These are phyloP conservation scores for Prunus davidiana DNA, from an alignment of 306 rosid genomes.

Conservation along the genomic window DNA sequence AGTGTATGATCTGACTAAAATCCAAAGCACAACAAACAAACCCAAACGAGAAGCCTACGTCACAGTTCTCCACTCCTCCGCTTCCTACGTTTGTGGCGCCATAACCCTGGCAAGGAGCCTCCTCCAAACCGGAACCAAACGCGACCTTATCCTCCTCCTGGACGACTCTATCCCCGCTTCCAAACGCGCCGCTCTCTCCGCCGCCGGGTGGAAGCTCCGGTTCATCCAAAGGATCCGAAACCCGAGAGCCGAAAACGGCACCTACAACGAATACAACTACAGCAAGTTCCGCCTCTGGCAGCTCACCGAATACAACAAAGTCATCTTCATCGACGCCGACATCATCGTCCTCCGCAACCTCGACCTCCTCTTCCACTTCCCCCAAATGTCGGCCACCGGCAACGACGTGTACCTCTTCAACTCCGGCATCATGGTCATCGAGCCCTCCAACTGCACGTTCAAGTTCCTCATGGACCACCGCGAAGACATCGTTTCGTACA, in stretches of 20 bases:
- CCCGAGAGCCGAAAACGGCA: constrained; percentile 52
- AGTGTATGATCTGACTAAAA: constrained; percentile 61
- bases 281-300: constrained; percentile 96
- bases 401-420: constrained; percentile 83
- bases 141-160: constrained; percentile 74
- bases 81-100: constrained; percentile 85
- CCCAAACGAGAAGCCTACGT: constrained; percentile 82
- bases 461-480: constrained; percentile 47
- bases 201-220: constrained; percentile 74
- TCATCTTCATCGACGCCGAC: constrained; percentile 85
- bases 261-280: constrained; percentile 95
- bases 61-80: constrained; percentile 75
- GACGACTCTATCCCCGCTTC: constrained; percentile 59
- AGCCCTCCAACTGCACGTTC: constrained; percentile 89
- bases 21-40: constrained; percentile 32
- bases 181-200: constrained; percentile 51
- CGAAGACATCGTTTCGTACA: constrained; percentile 61
- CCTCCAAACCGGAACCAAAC: constrained; percentile 61
- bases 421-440: constrained; percentile 89
- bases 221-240: constrained; percentile 72
- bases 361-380: constrained; percentile 83
- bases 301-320: constrained; percentile 65
- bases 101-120: constrained; percentile 80
- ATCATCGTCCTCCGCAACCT: constrained; percentile 74
- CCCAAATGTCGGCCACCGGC: constrained; percentile 82